Base-by-base conservation (phyloP, 352 stramenopile genomes). In the Globisporangium perplexum region DNA sequence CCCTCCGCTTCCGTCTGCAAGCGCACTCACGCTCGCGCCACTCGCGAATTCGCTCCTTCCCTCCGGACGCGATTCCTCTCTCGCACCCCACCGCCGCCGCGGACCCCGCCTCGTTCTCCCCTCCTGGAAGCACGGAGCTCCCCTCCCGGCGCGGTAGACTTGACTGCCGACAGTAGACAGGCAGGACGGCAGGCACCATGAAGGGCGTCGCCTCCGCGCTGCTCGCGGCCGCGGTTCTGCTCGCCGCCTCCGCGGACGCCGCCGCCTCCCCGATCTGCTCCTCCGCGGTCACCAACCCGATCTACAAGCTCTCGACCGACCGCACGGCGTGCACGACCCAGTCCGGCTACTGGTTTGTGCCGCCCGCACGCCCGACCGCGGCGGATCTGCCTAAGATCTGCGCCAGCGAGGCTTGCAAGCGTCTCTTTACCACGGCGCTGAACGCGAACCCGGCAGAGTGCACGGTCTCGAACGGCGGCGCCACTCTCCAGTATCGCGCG, bases 311-410 rank as follows among this genome's bases (percentile, higher is more conserved):
- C 50, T 55, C 50, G 24, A 6, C 36, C 23, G 50, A 55, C 38
- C 50, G 50, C n/a, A 55, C 38, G 15, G 24, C 50, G 18, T 55
- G 50, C 24, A 41, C 38, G 50, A 48, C 26, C 14, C 24, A 55
- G n/a, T 55, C 50, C 23, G 50, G 50, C 38, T 55, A 31, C 38
- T 55, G 28, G 24, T 55, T 55, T 24, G n/a, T 47, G 6, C 50
- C 38, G 12, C 38, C 39, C 12, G 26, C 17, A 4, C 23, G 39
- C 12, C 50, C 50, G 39, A 47, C 39, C 36, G 24, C 18, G 24
- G 35, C 11, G 18, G 50, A 49, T n/a, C 10, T 56, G n/a, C 11
- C 50, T 8, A 49, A 56, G 39, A 56, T 56, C 50, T 56, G 50
- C 26, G 50, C 50, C 22, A 56, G 50, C 26, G 39, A 11, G 1